Evolutionary conservation across 495 filamentous ascomycete species (phyloP).

Genomic region (Niebla homalea): DNA sequence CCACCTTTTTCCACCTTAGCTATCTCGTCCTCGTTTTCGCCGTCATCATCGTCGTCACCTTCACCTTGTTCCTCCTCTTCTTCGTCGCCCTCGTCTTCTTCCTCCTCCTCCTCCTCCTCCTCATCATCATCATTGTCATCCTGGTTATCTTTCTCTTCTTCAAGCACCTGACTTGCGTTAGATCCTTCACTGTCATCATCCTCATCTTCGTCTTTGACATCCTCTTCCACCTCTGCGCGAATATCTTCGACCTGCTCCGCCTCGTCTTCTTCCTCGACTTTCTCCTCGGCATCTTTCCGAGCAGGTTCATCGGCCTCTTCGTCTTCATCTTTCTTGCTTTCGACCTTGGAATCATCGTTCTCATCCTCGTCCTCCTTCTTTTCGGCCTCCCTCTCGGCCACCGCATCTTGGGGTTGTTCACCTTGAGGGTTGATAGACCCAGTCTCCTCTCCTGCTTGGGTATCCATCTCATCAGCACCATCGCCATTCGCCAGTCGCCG

Average conservation of each 20-base stretch:
- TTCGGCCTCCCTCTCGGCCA: slow-evolving; percentile 10
- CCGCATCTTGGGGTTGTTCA: not conserved
- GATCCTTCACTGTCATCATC: slow-evolving; percentile 18
- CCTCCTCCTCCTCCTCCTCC: not conserved
- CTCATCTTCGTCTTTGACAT: slow-evolving; percentile 23
- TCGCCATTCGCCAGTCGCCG: slow-evolving; percentile 33
- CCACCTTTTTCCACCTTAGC: slow-evolving; percentile 4
- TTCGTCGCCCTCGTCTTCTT: not conserved
- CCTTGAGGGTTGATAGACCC: not conserved
- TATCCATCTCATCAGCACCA: slow-evolving; percentile 8
- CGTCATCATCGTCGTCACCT: slow-evolving; percentile 20
- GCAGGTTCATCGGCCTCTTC: not conserved
- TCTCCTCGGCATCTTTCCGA: not conserved
- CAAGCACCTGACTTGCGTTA: slow-evolving; percentile 2
- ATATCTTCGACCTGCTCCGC: slow-evolving; percentile 1
- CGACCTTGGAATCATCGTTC: not conserved
- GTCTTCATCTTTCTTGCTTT: slow-evolving; percentile 16
- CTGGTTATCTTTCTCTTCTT: slow-evolving; percentile 26
- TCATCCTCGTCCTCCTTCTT: not conserved
- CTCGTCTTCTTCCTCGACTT: not conserved
- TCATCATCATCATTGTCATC: slow-evolving; percentile 10
- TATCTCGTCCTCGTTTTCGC: slow-evolving; percentile 4
- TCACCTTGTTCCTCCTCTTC: slow-evolving; percentile 6
- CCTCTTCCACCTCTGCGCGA: slow-evolving; percentile 20
- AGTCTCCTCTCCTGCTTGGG: slow-evolving; percentile 14